Base-by-base conservation (phyloP, 108 stramenopile genomes). In the Discostella pseudostelligera region DNA sequence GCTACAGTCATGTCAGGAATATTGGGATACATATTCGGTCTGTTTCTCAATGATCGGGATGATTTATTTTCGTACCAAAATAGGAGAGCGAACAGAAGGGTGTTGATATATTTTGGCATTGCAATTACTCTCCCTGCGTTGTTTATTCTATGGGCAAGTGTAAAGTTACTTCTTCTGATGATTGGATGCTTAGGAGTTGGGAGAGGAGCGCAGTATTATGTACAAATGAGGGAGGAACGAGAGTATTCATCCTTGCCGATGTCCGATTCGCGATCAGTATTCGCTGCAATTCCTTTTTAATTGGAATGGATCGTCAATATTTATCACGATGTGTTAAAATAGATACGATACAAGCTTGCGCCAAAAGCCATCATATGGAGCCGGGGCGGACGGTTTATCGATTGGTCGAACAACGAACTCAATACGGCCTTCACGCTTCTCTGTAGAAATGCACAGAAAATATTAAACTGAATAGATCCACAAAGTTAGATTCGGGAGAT, bases 221-320 rank as follows among this genome's bases (percentile, higher is more conserved):
- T 66, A 28, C 54, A 66, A 46, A 55, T 53, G 49, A 60, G 39
- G 32, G 24, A 70, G 44, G 45, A 60, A 9, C 16, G 19, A 39
- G 46, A 9, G 32, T 70, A 70, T 54, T 70, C 51, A 12, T 45
- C 39, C 14, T 13, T 70, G 39, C 32, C 59, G 21, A 47, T 37
- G 44, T 37, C 48, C 20, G 43, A 55, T 28, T 60, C 69, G 37
- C 59, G 69, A 39, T 47, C 60, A 6, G 51, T 70, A 0, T 70
- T 70, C 47, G 69, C 69, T 35, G 69, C 69, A 9, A 45, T 70
- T 43, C 69, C 69, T 26, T 48, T 70, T 51, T 57, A 50, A 60
- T 68, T n/a, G 16, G 50, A 51, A 24, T 51, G 46, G 16, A n/a
- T n/a, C n/a, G n/a, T n/a, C n/a, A n/a, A n/a, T n/a, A n/a, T n/a